These are phyloP conservation scores for Nicotiana sylvestris DNA, from an alignment of 257 asterid genomes.

Conservation along the genomic window DNA sequence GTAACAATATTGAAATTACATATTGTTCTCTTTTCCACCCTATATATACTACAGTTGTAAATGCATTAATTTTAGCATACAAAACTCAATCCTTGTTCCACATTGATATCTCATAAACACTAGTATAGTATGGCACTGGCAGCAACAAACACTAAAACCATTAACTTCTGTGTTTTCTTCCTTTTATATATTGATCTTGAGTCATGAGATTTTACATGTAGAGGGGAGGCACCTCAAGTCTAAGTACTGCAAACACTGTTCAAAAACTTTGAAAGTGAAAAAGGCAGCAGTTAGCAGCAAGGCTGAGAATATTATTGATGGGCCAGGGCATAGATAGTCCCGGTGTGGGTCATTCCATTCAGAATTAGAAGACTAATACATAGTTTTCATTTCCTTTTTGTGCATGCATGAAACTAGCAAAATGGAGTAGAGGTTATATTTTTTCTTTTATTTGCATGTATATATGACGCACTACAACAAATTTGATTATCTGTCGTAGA, in stretches of 20 bases:
- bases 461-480: too few relatives aligned
- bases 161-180: conserved; percentile 4
- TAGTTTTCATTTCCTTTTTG: background rate
- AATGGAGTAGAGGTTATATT: background rate
- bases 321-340: conserved; percentile 40
- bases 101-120: background rate
- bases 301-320: conserved; percentile 8
- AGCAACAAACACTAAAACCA: background rate
- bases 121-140: background rate
- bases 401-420: background rate
- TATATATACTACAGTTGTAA: conserved; percentile 8
- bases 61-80: background rate
- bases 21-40: background rate
- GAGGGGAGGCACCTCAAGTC: conserved; percentile 27
- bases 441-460: background rate
- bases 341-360: conserved; percentile 32
- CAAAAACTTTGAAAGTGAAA: background rate
- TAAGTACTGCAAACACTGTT: conserved; percentile 13
- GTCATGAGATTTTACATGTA: conserved; percentile 22
- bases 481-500: too few relatives aligned
- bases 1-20: background rate
- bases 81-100: background rate
- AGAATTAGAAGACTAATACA: background rate
- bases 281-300: background rate
- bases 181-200: conserved; percentile 13